phyloP scores from a whole-genome alignment of 2,329 filamentous ascomycete species.

The Talaromyces albobiverticillius region DNA sequence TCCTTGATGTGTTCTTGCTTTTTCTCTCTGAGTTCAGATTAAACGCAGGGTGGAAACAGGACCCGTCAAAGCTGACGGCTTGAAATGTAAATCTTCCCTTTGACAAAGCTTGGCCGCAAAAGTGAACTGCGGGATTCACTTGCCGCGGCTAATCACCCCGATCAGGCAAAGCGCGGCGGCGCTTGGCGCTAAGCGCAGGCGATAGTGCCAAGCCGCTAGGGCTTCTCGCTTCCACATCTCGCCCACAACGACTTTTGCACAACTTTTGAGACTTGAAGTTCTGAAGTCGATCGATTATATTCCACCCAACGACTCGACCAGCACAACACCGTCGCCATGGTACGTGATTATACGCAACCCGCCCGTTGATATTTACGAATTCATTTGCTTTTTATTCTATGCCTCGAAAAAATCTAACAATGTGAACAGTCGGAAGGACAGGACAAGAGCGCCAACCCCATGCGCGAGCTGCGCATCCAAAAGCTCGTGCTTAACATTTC shows the following conservation, averaged over 20 bases:
- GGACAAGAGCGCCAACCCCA: constrained; percentile 90
- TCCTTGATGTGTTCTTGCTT: not conserved
- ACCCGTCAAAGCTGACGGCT: constrained; percentile 4
- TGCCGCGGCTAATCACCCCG: constrained; percentile 7
- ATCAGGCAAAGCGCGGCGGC: not conserved
- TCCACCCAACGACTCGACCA: constrained; percentile 36
- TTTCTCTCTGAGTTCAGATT: not conserved
- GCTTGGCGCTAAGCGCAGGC: constrained; percentile 12
- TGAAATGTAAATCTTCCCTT: not conserved
- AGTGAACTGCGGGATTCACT: not conserved
- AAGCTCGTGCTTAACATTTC: constrained; percentile 99
- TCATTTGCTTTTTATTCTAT: not conserved
- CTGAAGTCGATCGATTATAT: constrained; percentile 24
- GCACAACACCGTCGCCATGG: constrained; percentile 47
- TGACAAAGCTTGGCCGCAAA: not conserved
- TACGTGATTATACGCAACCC: constrained; percentile 26
- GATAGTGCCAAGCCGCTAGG: constrained; percentile 17
- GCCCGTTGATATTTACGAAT: constrained; percentile 1
- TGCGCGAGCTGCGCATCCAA: constrained; percentile 99
- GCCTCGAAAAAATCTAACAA: constrained; percentile 14
- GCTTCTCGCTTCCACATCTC: constrained; percentile 17
- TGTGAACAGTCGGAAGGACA: constrained; percentile 62
- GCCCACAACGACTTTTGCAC: constrained; percentile 18
- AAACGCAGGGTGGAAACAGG: not conserved
- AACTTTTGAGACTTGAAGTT: constrained; percentile 11